phyloP scores from a whole-genome alignment of 78 protist genomes.

The Tieghemostelium lacteum region DNA sequence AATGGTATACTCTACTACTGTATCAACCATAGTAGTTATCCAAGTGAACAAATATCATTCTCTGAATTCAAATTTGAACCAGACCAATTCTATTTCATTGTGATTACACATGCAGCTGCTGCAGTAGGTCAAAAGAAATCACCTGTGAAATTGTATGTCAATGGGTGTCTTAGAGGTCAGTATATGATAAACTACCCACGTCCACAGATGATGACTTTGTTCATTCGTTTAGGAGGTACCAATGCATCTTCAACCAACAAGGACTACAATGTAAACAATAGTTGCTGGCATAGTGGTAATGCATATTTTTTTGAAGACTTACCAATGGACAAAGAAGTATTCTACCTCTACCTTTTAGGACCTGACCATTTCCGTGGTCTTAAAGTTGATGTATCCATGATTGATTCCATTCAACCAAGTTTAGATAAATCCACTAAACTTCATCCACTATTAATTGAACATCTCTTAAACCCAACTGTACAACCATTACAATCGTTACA shows the following conservation, averaged over 20 bases:
- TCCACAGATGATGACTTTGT: constrained; percentile 28
- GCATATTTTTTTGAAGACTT: constrained; percentile 56
- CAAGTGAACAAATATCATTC: constrained; percentile 30
- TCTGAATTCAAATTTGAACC: constrained; percentile 61
- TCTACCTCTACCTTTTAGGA: constrained; percentile 66
- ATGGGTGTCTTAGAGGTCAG: constrained; percentile 54
- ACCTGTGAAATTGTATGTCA: constrained; percentile 54
- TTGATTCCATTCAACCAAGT: constrained; percentile 37
- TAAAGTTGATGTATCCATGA: constrained; percentile 36
- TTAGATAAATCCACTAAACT: constrained; percentile 36
- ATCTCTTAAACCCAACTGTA: constrained; percentile 29
- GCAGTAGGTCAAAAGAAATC: constrained; percentile 15
- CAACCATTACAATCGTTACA: constrained; percentile 24
- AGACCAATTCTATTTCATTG: constrained; percentile 45
- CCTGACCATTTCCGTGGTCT: constrained; percentile 65
- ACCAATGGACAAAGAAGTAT: constrained; percentile 61
- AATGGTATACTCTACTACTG: constrained; percentile 15
- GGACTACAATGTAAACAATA: constrained; percentile 9
- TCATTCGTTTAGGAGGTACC: constrained; percentile 60
- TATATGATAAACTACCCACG: constrained; percentile 38
- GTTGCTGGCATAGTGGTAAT: constrained; percentile 64
- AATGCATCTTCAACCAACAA: constrained; percentile 29
- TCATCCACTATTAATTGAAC: constrained; percentile 66
- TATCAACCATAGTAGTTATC: constrained; percentile 1
- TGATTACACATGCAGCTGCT: constrained; percentile 22